Evolutionary conservation across 2,329 filamentous ascomycete species (phyloP), one percentile per base, ranked within the genome.

Genomic region (Botrytis cinerea): DNA sequence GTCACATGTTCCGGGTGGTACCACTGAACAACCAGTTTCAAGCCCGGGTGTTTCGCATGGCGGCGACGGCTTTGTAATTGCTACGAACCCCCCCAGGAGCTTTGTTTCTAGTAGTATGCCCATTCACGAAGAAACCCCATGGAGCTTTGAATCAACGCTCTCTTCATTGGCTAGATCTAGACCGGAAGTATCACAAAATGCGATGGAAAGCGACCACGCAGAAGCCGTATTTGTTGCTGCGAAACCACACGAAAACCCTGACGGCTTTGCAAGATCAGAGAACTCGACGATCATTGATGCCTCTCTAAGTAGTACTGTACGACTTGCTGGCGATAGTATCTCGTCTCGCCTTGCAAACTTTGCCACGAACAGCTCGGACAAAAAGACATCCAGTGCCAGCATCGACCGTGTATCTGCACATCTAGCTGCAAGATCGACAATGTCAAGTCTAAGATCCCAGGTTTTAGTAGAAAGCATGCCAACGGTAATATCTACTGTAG

Each of bases 371-470:
- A 28, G 38, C 59, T 60, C 51, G 1, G 51, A 25, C 8, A 54
- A 16, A 35, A 46, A 64, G 20, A 5, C 7, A 22, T 54, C 25
- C 20, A 28, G 35, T 14, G 16, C 20, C 28, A 32, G 46, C 32
- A n/a, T 35, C n/a, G 35, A 22, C 8, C n/a, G 25, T 43, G 25
- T 25, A 40, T 1, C n/a, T 32, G 35, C 51, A 45, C 20, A 32
- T 4, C n/a, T 45, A 35, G n/a, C 20, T 25, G n/a, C 18, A 25
- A 60, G n/a, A 22, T 60, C 60, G 20, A 7, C 25, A 25, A 14
- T 38, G 35, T 38, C 46, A 71, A 66, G 35, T n/a, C 35, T 46
- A 57, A 71, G 46, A 66, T 57, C 70, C 35, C 66, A 25, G 25
- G 20, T 28, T 1, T 35, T 14, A 18, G 48, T 32, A 43, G 64